A percentile compares a stretch with the other conserved stretches of the same genome.
Evolutionary conservation across 1,284 basidiomycete species (phyloP).

Genomic region (Fomitopsis pinicola): DNA sequence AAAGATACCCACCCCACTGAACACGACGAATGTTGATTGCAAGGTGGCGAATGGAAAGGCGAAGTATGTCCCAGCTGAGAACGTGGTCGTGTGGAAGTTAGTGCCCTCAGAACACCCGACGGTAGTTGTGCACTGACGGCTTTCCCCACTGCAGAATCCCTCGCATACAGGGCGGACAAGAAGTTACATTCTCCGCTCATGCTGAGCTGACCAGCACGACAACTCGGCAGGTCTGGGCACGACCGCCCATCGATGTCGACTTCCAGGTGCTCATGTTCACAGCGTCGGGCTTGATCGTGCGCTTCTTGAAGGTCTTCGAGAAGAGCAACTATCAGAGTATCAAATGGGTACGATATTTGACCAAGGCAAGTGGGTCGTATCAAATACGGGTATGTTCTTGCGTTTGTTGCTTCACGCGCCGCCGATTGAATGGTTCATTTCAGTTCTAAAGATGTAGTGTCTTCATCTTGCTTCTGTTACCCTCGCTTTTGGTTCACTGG

Average conservation of each 20-base stretch:
- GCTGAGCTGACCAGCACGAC: slow-evolving; percentile 87
- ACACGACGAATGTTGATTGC: slow-evolving; percentile 89
- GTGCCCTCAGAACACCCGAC: slow-evolving; percentile 31
- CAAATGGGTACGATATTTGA: slow-evolving; percentile 91
- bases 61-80: slow-evolving; percentile 94
- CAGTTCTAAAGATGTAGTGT: neutral
- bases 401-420: neutral
- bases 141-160: slow-evolving; percentile 62
- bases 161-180: slow-evolving; percentile 88
- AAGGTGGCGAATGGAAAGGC: slow-evolving; percentile 93
- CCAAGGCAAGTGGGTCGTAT: slow-evolving; percentile 83
- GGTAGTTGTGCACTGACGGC: neutral
- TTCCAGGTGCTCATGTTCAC: slow-evolving; percentile 99
- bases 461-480: neutral
- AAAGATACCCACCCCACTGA: slow-evolving; percentile 93
- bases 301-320: slow-evolving; percentile 98
- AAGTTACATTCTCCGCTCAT: slow-evolving; percentile 82
- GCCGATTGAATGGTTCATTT: neutral
- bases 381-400: slow-evolving; percentile 64
- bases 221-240: slow-evolving; percentile 89
- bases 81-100: slow-evolving; percentile 96
- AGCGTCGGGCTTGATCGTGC: slow-evolving; percentile 90
- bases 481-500: neutral
- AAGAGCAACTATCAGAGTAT: slow-evolving; percentile 90
- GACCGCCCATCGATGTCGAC: slow-evolving; percentile 96